Evolutionary conservation across 2,329 filamentous ascomycete species (phyloP).

Genomic region (Hymenoscyphus fructigenus): DNA sequence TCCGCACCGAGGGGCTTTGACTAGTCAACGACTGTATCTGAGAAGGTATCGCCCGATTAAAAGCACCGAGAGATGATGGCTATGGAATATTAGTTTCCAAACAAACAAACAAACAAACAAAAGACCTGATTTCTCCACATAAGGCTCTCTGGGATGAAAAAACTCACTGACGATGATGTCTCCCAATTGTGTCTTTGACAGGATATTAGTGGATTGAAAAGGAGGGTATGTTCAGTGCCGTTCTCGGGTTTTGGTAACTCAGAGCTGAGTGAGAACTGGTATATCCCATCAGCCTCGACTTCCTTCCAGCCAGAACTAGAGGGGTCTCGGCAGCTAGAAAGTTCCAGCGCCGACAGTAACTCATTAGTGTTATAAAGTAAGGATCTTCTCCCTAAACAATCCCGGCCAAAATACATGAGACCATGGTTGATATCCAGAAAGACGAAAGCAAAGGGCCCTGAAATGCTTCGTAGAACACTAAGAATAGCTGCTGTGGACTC

Average conservation of each 20-base stretch:
- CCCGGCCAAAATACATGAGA: conserved; percentile 77
- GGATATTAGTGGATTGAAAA: conserved; percentile 15
- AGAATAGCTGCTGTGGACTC: conserved; percentile 42
- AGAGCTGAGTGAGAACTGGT: conserved; percentile 41
- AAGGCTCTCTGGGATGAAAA: neutral
- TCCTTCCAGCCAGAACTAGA: conserved; percentile 64
- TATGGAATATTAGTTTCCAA: conserved; percentile 5
- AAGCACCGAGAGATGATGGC: conserved; percentile 27
- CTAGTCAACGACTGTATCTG: conserved; percentile 34
- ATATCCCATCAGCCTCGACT: conserved; percentile 81
- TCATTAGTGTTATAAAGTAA: conserved; percentile 60
- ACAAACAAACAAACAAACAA: neutral
- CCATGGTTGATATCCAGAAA: conserved; percentile 67
- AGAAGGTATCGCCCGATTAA: conserved; percentile 41
- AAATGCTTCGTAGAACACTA: conserved; percentile 57
- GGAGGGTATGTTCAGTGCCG: neutral
- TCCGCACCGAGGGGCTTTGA: conserved; percentile 50
- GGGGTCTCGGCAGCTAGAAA: conserved; percentile 70
- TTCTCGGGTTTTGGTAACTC: neutral
- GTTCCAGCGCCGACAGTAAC: conserved; percentile 46
- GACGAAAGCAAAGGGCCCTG: conserved; percentile 87
- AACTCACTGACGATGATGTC: conserved; percentile 14
- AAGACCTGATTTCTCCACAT: neutral
- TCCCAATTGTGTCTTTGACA: conserved; percentile 21
- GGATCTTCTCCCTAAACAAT: conserved; percentile 84